A percentile compares a stretch with the other conserved stretches of the same genome.
Conservation (phyloP, 306 rosid species). For the Cucurbita moschata region DNA sequence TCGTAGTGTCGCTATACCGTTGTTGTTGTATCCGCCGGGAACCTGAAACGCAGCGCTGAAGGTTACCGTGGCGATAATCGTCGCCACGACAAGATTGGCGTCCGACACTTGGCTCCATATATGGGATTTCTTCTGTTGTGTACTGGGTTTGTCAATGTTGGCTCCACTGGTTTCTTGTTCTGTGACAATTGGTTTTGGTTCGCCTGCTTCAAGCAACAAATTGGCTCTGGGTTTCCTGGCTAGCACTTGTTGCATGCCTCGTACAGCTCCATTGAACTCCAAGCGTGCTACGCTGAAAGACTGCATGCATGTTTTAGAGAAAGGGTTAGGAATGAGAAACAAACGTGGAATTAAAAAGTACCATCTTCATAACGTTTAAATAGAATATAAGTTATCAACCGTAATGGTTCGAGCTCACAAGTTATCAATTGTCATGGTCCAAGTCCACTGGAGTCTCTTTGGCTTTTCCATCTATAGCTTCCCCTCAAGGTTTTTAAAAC, state of each 20-base stretch:
- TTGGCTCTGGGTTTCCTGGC: neutral
- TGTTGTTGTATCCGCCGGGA: neutral
- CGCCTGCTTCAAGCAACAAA: neutral
- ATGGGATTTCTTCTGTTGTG: neutral
- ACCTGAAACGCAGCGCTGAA: slow-evolving; percentile 1
- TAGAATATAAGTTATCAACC: too few species aligned
- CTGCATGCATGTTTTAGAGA: neutral
- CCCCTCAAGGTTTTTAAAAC: too few species aligned
- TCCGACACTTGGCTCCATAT: neutral
- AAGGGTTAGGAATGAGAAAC: too few species aligned
- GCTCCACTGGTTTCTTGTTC: neutral
- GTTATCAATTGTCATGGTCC: too few species aligned
- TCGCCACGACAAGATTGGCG: neutral
- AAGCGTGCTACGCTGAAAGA: neutral
- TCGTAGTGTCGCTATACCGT: neutral
- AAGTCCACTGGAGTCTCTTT: too few species aligned
- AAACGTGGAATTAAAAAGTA: too few species aligned
- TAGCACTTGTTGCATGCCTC: neutral
- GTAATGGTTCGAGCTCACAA: too few species aligned
- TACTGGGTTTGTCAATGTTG: neutral
- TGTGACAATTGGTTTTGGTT: neutral
- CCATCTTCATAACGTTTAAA: too few species aligned
- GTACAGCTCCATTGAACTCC: neutral
- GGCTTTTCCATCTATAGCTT: too few species aligned
- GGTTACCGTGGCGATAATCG: neutral